Evolutionary conservation across 306 rosid genomes (phyloP), one percentile per base, ranked within the genome.

Genomic region (Lathyrus oleraceus): DNA sequence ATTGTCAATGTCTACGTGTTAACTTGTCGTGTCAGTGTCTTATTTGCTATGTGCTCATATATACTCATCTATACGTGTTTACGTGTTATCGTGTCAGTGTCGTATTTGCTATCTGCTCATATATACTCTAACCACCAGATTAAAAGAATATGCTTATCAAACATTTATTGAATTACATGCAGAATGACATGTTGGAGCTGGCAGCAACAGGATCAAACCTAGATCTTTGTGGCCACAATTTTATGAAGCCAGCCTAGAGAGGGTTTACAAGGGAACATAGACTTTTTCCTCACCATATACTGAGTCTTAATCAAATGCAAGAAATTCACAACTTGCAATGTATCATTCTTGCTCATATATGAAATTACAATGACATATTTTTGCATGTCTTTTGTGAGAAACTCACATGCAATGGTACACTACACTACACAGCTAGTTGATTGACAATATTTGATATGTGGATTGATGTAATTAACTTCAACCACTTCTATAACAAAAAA

Each of bases 141-240:
- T 54, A 43, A 70, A 56, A 70, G 54, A 77, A 71, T 62, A 4
- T 53, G 11, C 68, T 70, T 19, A 20, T 63, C 61, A 20, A 63
- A 61, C 54, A 56, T 64, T 71, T 65, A 35, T 56, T 64, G 62
- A 62, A 71, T 57, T 65, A 27, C 77, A 38, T 16, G 74, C 23
- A 71, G 52, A 59, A 66, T 47, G 42, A 28, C 64, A 58, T 72
- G 78, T 51, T 70, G 72, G 72, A 39, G 25, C 52, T 13, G 45
- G 68, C 38, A 70, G 54, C 25, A 70, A 63, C 73, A 44, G 61
- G 27, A 71, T 71, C 28, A 70, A 4, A 28, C 49, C 52, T 38
- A 52, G 7, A 78, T 64, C 43, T 57, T 11, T 65, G 61, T 58
- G 61, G 61, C 21, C 45, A 6, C 45, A 35, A 19, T 21, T n/a